A percentile compares a stretch with the other conserved stretches of the same genome.
phyloP scores from a whole-genome alignment of 495 filamentous ascomycete species.

The Aspergillus biplanus region DNA sequence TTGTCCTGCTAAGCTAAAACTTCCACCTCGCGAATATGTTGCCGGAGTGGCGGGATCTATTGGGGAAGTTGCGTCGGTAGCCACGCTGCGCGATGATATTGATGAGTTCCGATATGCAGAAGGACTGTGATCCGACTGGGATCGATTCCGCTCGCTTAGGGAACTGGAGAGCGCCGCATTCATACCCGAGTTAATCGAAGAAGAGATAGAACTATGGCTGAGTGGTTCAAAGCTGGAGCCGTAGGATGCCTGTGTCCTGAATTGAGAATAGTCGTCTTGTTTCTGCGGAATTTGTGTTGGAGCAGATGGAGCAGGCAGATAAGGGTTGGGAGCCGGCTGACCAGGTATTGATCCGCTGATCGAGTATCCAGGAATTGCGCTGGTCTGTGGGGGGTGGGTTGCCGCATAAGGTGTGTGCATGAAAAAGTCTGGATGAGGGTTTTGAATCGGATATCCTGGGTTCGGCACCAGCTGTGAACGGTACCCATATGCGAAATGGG shows the following conservation, averaged over 20 bases:
- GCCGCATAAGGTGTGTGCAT: conserved; percentile 42
- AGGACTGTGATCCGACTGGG: conserved; percentile 46
- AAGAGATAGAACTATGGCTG: conserved; percentile 39
- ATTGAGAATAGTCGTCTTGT: conserved; percentile 41
- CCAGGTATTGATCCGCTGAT: conserved; percentile 38
- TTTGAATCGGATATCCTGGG: conserved; percentile 42
- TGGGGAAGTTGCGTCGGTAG: conserved; percentile 47
- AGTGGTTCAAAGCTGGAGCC: conserved; percentile 43
- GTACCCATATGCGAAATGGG: conserved; percentile 46
- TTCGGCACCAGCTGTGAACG: conserved; percentile 45
- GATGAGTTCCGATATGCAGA: conserved; percentile 49
- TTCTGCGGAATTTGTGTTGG: conserved; percentile 37
- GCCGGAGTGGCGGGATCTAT: conserved; percentile 45
- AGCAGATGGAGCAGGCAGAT: conserved; percentile 40
- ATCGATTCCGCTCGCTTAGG: conserved; percentile 46
- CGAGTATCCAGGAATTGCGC: conserved; percentile 42
- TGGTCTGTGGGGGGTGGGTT: conserved; percentile 41
- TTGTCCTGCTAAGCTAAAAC: conserved; percentile 45
- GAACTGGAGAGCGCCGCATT: conserved; percentile 37
- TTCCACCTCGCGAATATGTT: conserved; percentile 43
- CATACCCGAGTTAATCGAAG: conserved; percentile 40
- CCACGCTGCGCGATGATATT: conserved; percentile 47
- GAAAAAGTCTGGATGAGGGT: conserved; percentile 43
- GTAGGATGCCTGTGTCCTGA: conserved; percentile 36
- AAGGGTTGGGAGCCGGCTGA: conserved; percentile 44